Base-by-base conservation (phyloP, 306 rosid genomes). In the Castanea crenata region DNA sequence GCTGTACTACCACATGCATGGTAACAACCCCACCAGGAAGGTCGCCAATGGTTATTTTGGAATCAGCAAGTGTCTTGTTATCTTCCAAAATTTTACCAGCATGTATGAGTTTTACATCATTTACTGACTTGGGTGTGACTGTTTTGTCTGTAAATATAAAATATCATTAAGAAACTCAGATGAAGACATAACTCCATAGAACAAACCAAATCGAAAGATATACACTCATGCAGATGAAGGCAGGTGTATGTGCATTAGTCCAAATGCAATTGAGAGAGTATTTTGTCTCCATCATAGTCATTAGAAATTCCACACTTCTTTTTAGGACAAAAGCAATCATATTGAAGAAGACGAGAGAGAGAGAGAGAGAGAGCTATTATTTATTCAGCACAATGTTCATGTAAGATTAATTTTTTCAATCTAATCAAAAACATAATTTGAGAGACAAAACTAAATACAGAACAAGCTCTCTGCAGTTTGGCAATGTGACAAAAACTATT, bases 1-100 rank as follows among this genome's bases (percentile, higher is more conserved):
- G 93, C 73, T 88, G 97, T 69, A 92, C 88, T 29, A 90, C 91
- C 59, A 87, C 91, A 74, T 89, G 95, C 93, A 92, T 81, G 54
- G 90, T 92, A 82, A 89, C 84, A 74, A 52, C 90, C 34, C 81
- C 86, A 73, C 87, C 90, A 67, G 88, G 88, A 64, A 76, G 79
- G 72, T 83, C 87, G 9, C 91, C 84, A 46, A 85, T 73, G 41
- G 83, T 86, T 85, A 89, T 78, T 62, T 81, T 86, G 85, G 85
- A 90, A 29, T 92, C 93, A 64, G 92, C 85, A 63, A 92, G 91
- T 29, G 91, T 92, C 78, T 82, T 83, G 80, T n/a, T 85, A 75
- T 87, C 89, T 76, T 88, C 93, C 85, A 92, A 83, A 83, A 92
- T 74, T 86, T 77, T 90, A 62, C 95, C 93, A 0, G 90, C 93